Conservation (phyloP, 2,329 filamentous ascomycete species). For the Mariannaea elegans region DNA sequence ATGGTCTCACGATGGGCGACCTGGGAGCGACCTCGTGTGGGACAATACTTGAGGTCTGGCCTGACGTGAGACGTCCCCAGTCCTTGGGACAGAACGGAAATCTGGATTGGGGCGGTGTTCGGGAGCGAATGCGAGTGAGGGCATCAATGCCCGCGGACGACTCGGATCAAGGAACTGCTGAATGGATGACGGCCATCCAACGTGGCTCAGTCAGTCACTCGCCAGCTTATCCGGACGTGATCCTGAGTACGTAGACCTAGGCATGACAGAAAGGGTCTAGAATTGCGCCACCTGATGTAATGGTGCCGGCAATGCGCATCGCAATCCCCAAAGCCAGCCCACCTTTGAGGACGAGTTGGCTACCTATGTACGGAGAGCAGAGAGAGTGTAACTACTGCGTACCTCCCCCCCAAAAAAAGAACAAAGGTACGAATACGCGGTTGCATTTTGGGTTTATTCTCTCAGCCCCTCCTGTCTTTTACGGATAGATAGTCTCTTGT, state of each 20-base stretch:
- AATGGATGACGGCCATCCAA: slow-evolving; percentile 11
- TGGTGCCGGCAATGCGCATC: slow-evolving; percentile 17
- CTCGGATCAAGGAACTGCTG: no score
- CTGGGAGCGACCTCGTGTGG: no score
- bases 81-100: no score
- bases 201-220: slow-evolving; percentile 9
- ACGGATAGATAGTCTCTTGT: no score
- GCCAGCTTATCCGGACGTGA: background rate
- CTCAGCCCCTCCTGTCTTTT: no score
- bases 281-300: slow-evolving; percentile 39
- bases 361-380: no score
- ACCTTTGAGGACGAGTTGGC: background rate
- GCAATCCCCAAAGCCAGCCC: background rate
- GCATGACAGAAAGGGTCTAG: slow-evolving; percentile 19
- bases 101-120: background rate
- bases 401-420: background rate
- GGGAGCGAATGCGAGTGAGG: background rate
- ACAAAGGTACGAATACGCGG: slow-evolving; percentile 11
- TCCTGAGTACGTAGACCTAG: background rate
- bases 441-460: background rate
- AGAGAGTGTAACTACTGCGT: no score
- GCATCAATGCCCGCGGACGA: background rate
- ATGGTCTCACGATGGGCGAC: slow-evolving; percentile 21
- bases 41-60: no score
- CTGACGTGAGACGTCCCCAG: no score